Percentiles rank a stretch among this genome's conserved stretches.
These are phyloP conservation scores for Hymenoscyphus fraxineus DNA, from an alignment of 2,329 filamentous ascomycete genomes.

Conservation along the genomic window DNA sequence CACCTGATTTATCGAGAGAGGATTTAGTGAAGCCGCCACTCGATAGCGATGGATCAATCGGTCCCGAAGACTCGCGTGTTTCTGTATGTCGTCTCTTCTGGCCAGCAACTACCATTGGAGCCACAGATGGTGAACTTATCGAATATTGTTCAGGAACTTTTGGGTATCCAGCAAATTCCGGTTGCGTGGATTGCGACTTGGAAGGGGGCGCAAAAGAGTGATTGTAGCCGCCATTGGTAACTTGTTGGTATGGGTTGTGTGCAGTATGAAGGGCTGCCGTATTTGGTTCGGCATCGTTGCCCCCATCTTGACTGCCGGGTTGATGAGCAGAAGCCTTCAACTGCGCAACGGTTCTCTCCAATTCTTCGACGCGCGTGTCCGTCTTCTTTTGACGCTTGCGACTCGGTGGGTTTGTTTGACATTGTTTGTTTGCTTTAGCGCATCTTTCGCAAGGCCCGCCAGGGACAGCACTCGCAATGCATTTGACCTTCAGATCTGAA, in stretches of 20 bases:
- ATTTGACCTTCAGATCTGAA: slow-evolving; percentile 40
- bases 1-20: slow-evolving; percentile 9
- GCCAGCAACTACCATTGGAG: slow-evolving; percentile 34
- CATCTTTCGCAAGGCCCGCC: slow-evolving; percentile 40
- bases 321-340: slow-evolving; percentile 36
- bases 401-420: slow-evolving; percentile 39
- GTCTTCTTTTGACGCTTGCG: slow-evolving; percentile 44
- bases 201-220: slow-evolving; percentile 23
- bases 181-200: slow-evolving; percentile 20
- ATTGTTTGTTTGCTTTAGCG: slow-evolving; percentile 38
- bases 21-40: not conserved
- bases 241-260: slow-evolving; percentile 33
- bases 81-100: slow-evolving; percentile 34
- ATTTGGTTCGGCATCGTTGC: slow-evolving; percentile 14
- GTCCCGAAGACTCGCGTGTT: slow-evolving; percentile 17
- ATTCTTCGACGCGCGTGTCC: slow-evolving; percentile 42
- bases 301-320: slow-evolving; percentile 7
- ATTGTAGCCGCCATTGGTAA: slow-evolving; percentile 32
- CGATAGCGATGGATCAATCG: slow-evolving; percentile 11
- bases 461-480: slow-evolving; percentile 36
- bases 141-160: slow-evolving; percentile 28
- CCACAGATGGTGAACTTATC: slow-evolving; percentile 20
- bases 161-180: slow-evolving; percentile 29
- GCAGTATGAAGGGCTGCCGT: slow-evolving; percentile 2
- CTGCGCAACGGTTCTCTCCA: slow-evolving; percentile 42